Base-by-base conservation (phyloP, 495 filamentous ascomycete genomes). In the Lasiosphaeria ovina region DNA sequence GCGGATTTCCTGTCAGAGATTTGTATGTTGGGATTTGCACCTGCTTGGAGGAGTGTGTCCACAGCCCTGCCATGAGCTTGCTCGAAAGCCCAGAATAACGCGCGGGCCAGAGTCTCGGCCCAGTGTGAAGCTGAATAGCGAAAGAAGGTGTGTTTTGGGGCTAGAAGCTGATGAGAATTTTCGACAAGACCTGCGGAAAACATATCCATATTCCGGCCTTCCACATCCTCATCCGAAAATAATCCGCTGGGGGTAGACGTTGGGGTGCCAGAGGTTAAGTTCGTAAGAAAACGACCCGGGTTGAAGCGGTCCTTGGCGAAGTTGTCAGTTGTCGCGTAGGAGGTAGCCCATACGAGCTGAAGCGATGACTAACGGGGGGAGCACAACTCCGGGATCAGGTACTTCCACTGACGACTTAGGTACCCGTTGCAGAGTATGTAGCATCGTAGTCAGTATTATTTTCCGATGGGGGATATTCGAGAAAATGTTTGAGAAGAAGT, bases 41-140 rank as follows among this genome's bases (percentile, higher is more conserved):
- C 16, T 14, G 33, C 4, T 12, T 35, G 2, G 16, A 69, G 63
- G 10, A 69, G 60, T 2, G 38, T 8, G 4, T 55, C 45, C 11
- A 69, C 63, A 16, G 61, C 34, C 5, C n/a, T 62, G 35, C 7
- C 3, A 33, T 69, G 40, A 1, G 63, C 66, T 36, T 35, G 53
- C 32, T 57, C 7, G n/a, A 63, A 44, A 0, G 63, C 63, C 63
- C 66, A 66, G 50, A 61, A 69, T 11, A 69, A 38, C 12, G 45
- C 61, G 38, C 33, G 14, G 40, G 50, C 59, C 10, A 62, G 51
- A 65, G 48, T 69, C n/a, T 60, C 51, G 1, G 64, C 56, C 67
- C 64, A 69, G 45, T 69, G 53, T n/a, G 36, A 7, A 0, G 67
- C 54, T 3, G 67, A 55, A 47, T 69, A 69, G 14, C 60, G 52